A percentile compares a stretch with the other conserved stretches of the same genome.
phyloP scores from a whole-genome alignment of 495 filamentous ascomycete genomes.

The Neurospora sp. region DNA sequence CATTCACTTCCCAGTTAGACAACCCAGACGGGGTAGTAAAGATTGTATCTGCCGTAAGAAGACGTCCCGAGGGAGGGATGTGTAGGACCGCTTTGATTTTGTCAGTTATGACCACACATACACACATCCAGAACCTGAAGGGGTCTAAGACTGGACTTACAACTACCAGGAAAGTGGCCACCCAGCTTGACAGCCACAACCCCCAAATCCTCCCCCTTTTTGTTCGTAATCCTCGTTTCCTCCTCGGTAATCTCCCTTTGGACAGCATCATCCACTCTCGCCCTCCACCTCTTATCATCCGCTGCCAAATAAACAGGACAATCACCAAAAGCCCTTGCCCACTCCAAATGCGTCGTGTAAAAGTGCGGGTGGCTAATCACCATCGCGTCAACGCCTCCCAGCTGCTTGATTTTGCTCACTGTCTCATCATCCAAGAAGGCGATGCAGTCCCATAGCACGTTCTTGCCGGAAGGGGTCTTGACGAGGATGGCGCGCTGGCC shows the following conservation, averaged over 20 bases:
- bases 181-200: conserved; percentile 57
- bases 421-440: conserved; percentile 53
- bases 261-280: conserved; percentile 14
- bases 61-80: conserved; percentile 33
- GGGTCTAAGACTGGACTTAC: not conserved
- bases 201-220: conserved; percentile 36
- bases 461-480: conserved; percentile 41
- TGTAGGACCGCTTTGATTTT: conserved; percentile 38
- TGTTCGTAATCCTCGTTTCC: conserved; percentile 21
- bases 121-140: not conserved
- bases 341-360: conserved; percentile 59
- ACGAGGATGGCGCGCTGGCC: conserved; percentile 63
- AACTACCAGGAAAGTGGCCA: conserved; percentile 65
- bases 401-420: conserved; percentile 29
- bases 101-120: not conserved
- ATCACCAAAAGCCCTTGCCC: conserved; percentile 47
- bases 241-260: conserved; percentile 22
- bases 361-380: conserved; percentile 76
- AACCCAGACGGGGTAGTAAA: conserved; percentile 51
- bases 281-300: conserved; percentile 53
- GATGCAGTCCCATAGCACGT: conserved; percentile 69
- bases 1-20: conserved; percentile 28
- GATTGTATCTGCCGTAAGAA: conserved; percentile 65
- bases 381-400: conserved; percentile 58
- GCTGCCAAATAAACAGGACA: conserved; percentile 53